Evolutionary conservation across 1,139 yeast genomes (phyloP), one percentile per base, ranked within the genome.

Genomic region (Taphrina communis): DNA sequence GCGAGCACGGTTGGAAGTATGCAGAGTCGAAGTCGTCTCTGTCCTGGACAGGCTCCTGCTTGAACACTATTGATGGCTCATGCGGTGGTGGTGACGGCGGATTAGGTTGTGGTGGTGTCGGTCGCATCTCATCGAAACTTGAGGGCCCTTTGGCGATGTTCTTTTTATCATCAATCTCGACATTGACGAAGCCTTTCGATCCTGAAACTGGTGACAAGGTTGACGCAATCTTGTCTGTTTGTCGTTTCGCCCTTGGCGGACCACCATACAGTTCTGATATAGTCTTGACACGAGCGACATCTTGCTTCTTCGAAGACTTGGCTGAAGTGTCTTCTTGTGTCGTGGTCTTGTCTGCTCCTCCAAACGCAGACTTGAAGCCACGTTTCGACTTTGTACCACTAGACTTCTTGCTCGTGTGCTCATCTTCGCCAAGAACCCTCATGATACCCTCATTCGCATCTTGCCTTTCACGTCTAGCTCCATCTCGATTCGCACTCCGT

Each of bases 361-460:
- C 61, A 21, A 63, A 63, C 2, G 67, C 61, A 31, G 61, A 31
- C 56, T 63, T 63, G 61, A 63, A 63, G 6, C 67, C 67, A 35
- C 67, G 39, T 44, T 56, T 53, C 31, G 36, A 6, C 6, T 21
- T 56, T 44, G 12, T 31, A 19, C 31, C 14, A 12, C 48, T 17
- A 5, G 39, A 31, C 53, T 39, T 42, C 9, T 14, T 44, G 42
- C 42, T 39, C 11, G 62, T 31, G 3, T 53, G 42, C 21, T 53
- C 58, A 19, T 58, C 62, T 7, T 14, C 50, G 12, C 60, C 60
- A 12, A 58, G 62, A 42, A 44, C 53, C 9, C 51, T 21, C 25
- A 44, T 31, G 11, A 44, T 41, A n/a, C 62, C 53, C 19, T 58
- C 53, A 14, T 44, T 58, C 21, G 42, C 51, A 2, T 6, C 58